Conservation (phyloP, 2,329 filamentous ascomycete species). For the Plenodomus biglobosus region DNA sequence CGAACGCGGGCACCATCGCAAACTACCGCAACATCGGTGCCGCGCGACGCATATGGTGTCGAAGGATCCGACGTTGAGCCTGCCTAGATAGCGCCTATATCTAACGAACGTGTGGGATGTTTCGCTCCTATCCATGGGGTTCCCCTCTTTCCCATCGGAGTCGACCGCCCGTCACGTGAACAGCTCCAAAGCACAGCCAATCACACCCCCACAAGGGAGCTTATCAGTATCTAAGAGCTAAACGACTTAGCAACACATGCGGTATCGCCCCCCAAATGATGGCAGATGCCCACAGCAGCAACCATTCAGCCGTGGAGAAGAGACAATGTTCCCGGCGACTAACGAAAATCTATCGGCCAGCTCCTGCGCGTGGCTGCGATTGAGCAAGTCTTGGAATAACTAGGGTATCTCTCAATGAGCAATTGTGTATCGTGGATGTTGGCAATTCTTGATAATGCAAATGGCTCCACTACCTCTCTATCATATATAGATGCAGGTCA, state of each 20-base stretch:
- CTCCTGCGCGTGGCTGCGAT: conserved; percentile 27
- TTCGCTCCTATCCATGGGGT: not conserved
- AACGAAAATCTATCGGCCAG: conserved; percentile 34
- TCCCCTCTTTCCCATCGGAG: conserved; percentile 30
- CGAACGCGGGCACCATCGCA: not conserved
- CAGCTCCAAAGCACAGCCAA: conserved; percentile 19
- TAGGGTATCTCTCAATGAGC: conserved; percentile 21
- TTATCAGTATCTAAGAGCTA: not conserved
- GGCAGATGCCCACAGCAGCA: conserved; percentile 18
- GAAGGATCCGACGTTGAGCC: conserved; percentile 8
- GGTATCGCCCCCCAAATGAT: conserved; percentile 18
- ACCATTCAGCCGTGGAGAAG: conserved; percentile 27
- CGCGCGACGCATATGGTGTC: conserved; percentile 24
- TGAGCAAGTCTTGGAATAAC: conserved; percentile 17
- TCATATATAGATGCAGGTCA: conserved; percentile 16
- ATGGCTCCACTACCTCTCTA: conserved; percentile 7
- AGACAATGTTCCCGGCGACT: conserved; percentile 24
- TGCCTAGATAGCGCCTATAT: conserved; percentile 8
- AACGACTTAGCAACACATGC: conserved; percentile 29
- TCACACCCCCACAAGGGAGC: conserved; percentile 12
- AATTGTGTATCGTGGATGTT: conserved; percentile 35
- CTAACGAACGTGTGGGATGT: conserved; percentile 22
- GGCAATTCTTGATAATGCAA: conserved; percentile 30
- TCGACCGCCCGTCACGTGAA: conserved; percentile 31
- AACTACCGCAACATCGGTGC: conserved; percentile 26